phyloP scores from a whole-genome alignment of 1,284 basidiomycete species.

The Porodaedalea pini region DNA sequence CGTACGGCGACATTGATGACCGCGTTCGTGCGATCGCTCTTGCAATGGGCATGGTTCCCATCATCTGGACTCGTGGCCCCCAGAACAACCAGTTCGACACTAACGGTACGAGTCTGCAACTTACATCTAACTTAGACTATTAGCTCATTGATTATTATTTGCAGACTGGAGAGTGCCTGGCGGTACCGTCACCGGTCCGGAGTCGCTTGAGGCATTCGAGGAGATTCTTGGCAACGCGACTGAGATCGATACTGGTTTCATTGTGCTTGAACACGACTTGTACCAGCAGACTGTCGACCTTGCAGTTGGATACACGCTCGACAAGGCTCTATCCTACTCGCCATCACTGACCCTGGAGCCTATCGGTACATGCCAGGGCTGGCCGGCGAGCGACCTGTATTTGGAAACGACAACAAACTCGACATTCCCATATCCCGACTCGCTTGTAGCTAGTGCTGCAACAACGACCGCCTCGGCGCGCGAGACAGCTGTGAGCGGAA shows the following conservation, averaged over 20 bases:
- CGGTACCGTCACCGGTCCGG: slow-evolving; percentile 57
- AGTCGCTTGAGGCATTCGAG: slow-evolving; percentile 57
- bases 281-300: slow-evolving; percentile 85
- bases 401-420: slow-evolving; percentile 59
- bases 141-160: slow-evolving; percentile 20
- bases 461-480: slow-evolving; percentile 18
- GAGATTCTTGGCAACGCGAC: slow-evolving; percentile 61
- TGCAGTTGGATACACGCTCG: slow-evolving; percentile 83
- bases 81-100: slow-evolving; percentile 72
- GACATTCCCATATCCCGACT: slow-evolving; percentile 50
- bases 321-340: slow-evolving; percentile 56
- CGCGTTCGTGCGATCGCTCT: slow-evolving; percentile 83
- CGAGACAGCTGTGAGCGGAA: slow-evolving; percentile 8
- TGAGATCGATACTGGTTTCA: slow-evolving; percentile 65
- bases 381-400: slow-evolving; percentile 55
- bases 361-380: slow-evolving; percentile 60
- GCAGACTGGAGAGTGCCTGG: slow-evolving; percentile 81
- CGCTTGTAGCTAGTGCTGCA: slow-evolving; percentile 13
- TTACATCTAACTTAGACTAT: background rate
- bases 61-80: slow-evolving; percentile 73
- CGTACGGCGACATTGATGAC: slow-evolving; percentile 62
- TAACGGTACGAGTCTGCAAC: slow-evolving; percentile 48
- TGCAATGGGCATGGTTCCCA: slow-evolving; percentile 78
- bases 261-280: slow-evolving; percentile 87
- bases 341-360: slow-evolving; percentile 61